Conservation (phyloP, 345 rosid species). For the Limnanthes douglasii region DNA sequence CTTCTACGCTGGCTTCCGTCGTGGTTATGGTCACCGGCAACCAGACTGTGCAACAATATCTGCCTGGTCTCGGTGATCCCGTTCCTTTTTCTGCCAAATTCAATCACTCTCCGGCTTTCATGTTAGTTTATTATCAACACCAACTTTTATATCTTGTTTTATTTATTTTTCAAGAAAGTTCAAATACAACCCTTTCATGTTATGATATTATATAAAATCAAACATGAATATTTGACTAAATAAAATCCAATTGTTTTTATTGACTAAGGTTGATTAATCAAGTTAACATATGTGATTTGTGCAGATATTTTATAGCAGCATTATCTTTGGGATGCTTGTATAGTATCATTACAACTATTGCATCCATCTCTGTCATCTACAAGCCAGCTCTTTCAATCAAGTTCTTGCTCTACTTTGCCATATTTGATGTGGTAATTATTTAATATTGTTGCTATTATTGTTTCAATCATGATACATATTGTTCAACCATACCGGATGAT, state of each 20-base stretch:
- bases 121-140: conserved; percentile 24
- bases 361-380: conserved; percentile 25
- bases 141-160: too few relatives aligned
- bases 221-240: too few relatives aligned
- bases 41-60: conserved; percentile 23
- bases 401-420: conserved; percentile 22
- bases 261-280: too few relatives aligned
- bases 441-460: too few relatives aligned
- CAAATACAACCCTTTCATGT: neutral
- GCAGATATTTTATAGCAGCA: conserved; percentile 59
- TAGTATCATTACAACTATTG: conserved; percentile 31
- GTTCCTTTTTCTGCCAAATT: conserved; percentile 32
- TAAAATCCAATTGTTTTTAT: neutral
- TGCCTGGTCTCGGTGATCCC: conserved; percentile 6
- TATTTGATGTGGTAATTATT: conserved; percentile 38
- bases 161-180: neutral
- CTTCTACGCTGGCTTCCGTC: conserved; percentile 27
- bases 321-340: conserved; percentile 45
- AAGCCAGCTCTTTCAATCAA: conserved; percentile 21
- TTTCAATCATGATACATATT: too few relatives aligned
- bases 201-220: too few relatives aligned
- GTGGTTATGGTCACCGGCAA: conserved; percentile 44
- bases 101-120: conserved; percentile 52
- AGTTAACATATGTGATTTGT: too few relatives aligned
- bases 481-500: too few relatives aligned